Percentiles rank a stretch among this genome's conserved stretches.
Conservation (phyloP, 768 basidiomycete species). For the Macrocybe gigantea region DNA sequence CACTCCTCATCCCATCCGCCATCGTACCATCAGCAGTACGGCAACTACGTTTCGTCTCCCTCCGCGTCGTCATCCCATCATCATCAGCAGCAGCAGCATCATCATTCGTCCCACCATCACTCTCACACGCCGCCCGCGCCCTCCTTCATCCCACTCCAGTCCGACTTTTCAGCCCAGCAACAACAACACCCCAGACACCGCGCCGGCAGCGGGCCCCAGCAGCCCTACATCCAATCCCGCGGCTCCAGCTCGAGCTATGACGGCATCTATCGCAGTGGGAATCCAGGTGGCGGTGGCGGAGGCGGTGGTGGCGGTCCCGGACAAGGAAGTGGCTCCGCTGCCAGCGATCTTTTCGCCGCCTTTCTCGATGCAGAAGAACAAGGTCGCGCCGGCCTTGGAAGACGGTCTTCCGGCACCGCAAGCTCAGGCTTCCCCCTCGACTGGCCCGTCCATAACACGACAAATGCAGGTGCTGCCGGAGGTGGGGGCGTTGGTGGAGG, state of each 20-base stretch:
- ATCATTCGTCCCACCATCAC: conserved; percentile 17
- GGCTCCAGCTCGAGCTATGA: conserved; percentile 4
- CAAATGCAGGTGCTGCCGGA: not conserved
- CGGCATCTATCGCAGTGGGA: conserved; percentile 7
- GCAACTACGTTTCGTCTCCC: conserved; percentile 4
- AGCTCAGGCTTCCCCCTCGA: conserved; percentile 18
- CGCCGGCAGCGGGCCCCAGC: not conserved
- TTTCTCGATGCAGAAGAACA: conserved; percentile 25
- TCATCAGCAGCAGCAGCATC: conserved; percentile 10
- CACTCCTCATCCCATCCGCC: conserved; percentile 9
- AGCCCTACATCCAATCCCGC: conserved; percentile 5
- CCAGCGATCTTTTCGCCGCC: conserved; percentile 11
- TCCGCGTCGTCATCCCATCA: conserved; percentile 1
- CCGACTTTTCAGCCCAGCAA: conserved; percentile 15
- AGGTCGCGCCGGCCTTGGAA: conserved; percentile 9
- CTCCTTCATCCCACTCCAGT: conserved; percentile 25
- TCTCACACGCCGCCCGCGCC: conserved; percentile 9
- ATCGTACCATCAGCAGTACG: conserved; percentile 12
- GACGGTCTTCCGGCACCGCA: conserved; percentile 3
- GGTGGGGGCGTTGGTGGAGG: not conserved
- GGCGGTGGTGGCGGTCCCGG: conserved; percentile 1
- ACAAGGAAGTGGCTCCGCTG: conserved; percentile 2
- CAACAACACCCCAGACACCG: conserved; percentile 1
- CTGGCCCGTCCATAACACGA: conserved; percentile 28
- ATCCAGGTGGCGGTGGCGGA: conserved; percentile 11